These are phyloP conservation scores for Sarocladium kiliense DNA, from an alignment of 2,329 filamentous ascomycete genomes.

Conservation along the genomic window DNA sequence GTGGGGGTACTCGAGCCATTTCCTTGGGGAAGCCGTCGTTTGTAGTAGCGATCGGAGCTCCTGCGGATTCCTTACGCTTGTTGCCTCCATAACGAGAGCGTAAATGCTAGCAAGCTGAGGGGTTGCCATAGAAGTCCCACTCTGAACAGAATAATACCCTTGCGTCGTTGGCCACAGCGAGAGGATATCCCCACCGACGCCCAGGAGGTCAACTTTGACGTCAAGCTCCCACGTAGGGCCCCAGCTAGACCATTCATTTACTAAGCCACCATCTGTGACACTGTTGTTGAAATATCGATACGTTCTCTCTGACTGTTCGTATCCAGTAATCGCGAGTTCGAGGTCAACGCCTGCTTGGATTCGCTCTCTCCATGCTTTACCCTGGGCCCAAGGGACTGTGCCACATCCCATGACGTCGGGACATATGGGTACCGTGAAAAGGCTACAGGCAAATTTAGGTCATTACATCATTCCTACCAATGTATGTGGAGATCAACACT, in stretches of 20 bases:
- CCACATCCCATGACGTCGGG: neutral
- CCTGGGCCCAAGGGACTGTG: neutral
- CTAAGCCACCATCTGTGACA: conserved; percentile 16
- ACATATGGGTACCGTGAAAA: neutral
- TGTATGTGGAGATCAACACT: neutral
- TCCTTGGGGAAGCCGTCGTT: conserved; percentile 19
- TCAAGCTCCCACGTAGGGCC: conserved; percentile 35
- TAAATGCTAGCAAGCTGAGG: conserved; percentile 34
- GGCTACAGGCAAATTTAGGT: neutral
- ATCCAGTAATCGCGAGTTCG: neutral
- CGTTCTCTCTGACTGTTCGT: neutral
- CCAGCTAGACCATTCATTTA: conserved; percentile 32
- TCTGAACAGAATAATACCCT: conserved; percentile 33
- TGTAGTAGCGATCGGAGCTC: conserved; percentile 38
- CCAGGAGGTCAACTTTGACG: conserved; percentile 33
- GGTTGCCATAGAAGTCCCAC: conserved; percentile 43
- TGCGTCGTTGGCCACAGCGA: conserved; percentile 37
- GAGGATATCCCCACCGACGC: conserved; percentile 36
- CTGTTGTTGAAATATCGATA: neutral
- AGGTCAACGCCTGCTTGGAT: neutral
- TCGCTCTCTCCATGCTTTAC: neutral
- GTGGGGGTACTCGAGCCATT: conserved; percentile 37
- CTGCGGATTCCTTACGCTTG: conserved; percentile 36
- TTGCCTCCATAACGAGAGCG: conserved; percentile 35
- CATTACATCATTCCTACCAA: neutral